phyloP scores from a whole-genome alignment of 2,329 filamentous ascomycete species.

The Ophiocordyceps camponoti-leonardi region DNA sequence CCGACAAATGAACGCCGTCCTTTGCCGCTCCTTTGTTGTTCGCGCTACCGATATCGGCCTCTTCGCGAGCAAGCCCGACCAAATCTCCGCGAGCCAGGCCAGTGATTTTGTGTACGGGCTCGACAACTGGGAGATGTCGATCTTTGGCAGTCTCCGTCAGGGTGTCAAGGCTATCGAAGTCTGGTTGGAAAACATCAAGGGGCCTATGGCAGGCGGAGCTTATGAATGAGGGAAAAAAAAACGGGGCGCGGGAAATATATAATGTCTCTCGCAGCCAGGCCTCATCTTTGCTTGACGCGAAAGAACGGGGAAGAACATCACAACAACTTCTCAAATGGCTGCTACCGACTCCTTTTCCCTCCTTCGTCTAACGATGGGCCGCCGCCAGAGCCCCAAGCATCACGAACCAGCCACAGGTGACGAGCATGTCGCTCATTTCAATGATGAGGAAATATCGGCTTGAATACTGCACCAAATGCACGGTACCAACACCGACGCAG shows the following conservation, averaged over 20 bases:
- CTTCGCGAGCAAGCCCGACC: conserved; percentile 72
- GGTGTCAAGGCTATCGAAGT: conserved; percentile 51
- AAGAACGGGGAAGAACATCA: too few species aligned
- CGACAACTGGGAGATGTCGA: conserved; percentile 71
- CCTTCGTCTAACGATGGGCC: not conserved
- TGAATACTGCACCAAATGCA: conserved; percentile 14
- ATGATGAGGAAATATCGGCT: conserved; percentile 20
- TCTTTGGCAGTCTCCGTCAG: conserved; percentile 61
- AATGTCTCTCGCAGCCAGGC: too few species aligned
- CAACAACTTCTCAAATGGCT: not conserved
- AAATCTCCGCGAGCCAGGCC: conserved; percentile 32
- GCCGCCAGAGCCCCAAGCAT: conserved; percentile 3
- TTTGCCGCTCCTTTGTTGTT: conserved; percentile 63
- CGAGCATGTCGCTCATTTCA: conserved; percentile 17
- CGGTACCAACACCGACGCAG: conserved; percentile 5
- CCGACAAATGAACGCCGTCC: conserved; percentile 52
- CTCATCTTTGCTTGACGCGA: too few species aligned
- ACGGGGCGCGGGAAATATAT: too few species aligned
- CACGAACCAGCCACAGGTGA: conserved; percentile 9
- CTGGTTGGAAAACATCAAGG: conserved; percentile 46
- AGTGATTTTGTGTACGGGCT: conserved; percentile 75
- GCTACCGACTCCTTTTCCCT: not conserved
- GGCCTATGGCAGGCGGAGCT: conserved; percentile 6
- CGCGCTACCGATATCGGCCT: conserved; percentile 71
- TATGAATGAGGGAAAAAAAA: too few species aligned